Base-by-base conservation (phyloP, 371 early-diverging fungal species). In the Mortierella sp. region DNA sequence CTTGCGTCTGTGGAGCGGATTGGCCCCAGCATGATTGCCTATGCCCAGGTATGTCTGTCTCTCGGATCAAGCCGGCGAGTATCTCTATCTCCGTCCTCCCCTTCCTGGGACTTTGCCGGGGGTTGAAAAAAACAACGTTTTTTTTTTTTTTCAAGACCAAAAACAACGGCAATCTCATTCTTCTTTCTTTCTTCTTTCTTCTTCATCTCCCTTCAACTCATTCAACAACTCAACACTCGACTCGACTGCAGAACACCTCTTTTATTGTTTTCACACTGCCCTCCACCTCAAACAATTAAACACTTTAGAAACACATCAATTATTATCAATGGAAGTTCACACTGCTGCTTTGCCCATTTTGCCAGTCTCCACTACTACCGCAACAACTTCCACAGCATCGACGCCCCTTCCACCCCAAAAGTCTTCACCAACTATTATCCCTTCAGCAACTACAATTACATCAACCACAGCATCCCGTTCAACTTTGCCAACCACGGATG, bases 321-420 rank as follows among this genome's bases (percentile, higher is more conserved):
- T 47, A 14, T 4, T 9, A 31, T 31, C 61, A 37, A 77, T 77
- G 77, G 71, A 77, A 41, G 71, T 71, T 45, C 77, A 77, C 41
- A 41, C 78, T 40, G 40, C 64, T 64, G 47, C 73, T 13, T 61
- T 72, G 68, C 58, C 53, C 47, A 73, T 68, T 19, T 66, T 74
- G 52, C 66, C 67, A 19, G 40, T 53, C 4, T 58, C 67, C 13
- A 26, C 53, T 2, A 2, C 70, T 19, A 3, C 66, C 24, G 11
- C 63, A 11, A 47, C 66, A 19, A 55, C 64, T 1, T 29, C 53
- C 24, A n/a, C 63, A 26, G 4, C 67, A 43, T 14, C n/a, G n/a
- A n/a, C n/a, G n/a, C n/a, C n/a, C n/a, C n/a, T n/a, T n/a, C n/a
- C n/a, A n/a, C n/a, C n/a, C n/a, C 7, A 7, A 22, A 67, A 37